Evolutionary conservation across 169 alveolate genomes (phyloP), one percentile per base, ranked within the genome.

Genomic region (Cryptosporidium andersoni): DNA sequence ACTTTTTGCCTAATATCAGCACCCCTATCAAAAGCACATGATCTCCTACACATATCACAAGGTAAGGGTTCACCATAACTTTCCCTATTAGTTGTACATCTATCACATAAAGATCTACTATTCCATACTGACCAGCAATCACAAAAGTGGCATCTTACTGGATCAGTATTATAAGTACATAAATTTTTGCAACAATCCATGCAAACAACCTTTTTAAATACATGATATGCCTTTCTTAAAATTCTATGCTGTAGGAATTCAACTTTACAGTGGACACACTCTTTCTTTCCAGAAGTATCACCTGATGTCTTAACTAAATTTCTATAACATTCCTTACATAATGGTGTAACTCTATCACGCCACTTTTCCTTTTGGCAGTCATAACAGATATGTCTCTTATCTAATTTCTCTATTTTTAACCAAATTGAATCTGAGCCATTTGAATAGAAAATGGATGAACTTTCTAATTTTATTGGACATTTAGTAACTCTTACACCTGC

Each of bases 91-190:
- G 67, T 25, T 4, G 66, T 47, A n/a, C 85, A 74, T 74, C 85
- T 74, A 48, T 74, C 85, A 74, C 85, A 74, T 8, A 74, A 51
- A 25, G 49, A 51, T 36, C 60, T 52, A 47, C 64, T 45, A n/a
- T 25, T 47, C 85, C 85, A 74, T 9, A 68, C 85, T n/a, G 85
- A 74, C 85, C 85, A 74, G 25, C 85, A 74, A 36, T 74, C 85
- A 60, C 85, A 74, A 45, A 74, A 74, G 47, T 74, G 85, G 12
- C 85, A 74, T 8, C 85, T 39, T 9, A 74, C 62, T 25, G 85
- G 85, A 60, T 36, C 62, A 34, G 68, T 74, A 55, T 74, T 74
- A 40, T 74, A 74, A 37, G 55, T 74, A 37, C 85, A 74, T 4
- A 56, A 9, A 74, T 74, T 74, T 64, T 62, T 74, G 34, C 85